Evolutionary conservation across 176 grass and related monocot genomes (phyloP), one percentile per base, ranked within the genome.

Genomic region (Hordeum marinum): DNA sequence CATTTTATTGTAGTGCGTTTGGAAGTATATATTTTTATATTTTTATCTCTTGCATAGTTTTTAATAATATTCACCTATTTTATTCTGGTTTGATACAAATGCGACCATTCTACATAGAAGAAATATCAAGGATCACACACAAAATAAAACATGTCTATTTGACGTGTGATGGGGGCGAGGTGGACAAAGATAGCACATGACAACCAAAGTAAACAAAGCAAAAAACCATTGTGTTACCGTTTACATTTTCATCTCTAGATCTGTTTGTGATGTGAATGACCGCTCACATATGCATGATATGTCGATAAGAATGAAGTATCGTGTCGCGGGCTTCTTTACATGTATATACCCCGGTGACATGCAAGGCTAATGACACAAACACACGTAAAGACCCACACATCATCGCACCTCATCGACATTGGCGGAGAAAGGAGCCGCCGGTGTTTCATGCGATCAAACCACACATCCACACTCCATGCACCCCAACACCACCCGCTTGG

Each of bases 361-460:
- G n/a, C 18, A 13, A 0, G 0, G 4, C 3, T 39, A 20, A 34
- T 18, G 18, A 2, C 0, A 10, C 0, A 1, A 25, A n/a, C 34
- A 41, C 15, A 52, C 26, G 6, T 52, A 52, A 75, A 74, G 48
- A 52, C 15, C 17, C 15, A 52, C 2, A 6, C 15, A 52, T 52
- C 46, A 52, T 52, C 48, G 5, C 48, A 52, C 15, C 15, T 1
- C 48, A 52, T 18, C 46, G 15, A 50, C 14, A 50, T 29, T 29
- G 29, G 2, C 29, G 2, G 0, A 50, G 46, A 1, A 2, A 17
- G 15, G 48, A 15, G 6, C 7, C 17, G 5, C 2, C 6, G 7
- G 5, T 52, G 6, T 52, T 52, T 52, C 48, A 52, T 18, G 48
- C 5, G 6, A 52, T 52, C 48, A 52, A 52, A 52, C 48, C 15